A percentile compares a stretch with the other conserved stretches of the same genome.
These are phyloP conservation scores for Glomus cerebriforme DNA, from an alignment of 192 early-diverging fungal species.

Conservation along the genomic window DNA sequence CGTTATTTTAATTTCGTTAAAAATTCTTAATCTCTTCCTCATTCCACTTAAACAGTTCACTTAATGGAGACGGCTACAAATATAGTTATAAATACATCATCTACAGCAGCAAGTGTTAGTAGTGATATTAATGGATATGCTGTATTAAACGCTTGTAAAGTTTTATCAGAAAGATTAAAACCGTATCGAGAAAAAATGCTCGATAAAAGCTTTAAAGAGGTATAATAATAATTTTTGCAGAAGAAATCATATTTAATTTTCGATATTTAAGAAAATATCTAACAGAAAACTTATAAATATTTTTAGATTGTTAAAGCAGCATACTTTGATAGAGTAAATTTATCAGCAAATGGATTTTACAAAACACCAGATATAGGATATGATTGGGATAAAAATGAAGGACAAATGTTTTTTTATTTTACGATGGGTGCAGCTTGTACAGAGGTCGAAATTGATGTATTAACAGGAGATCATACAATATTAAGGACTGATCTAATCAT, in stretches of 20 bases:
- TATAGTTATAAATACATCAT: constrained; percentile 74
- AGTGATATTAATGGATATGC: constrained; percentile 85
- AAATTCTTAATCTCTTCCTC: neutral
- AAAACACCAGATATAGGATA: constrained; percentile 77
- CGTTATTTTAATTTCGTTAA: no score
- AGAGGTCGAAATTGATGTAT: constrained; percentile 83
- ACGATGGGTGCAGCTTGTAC: constrained; percentile 79
- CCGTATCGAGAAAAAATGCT: constrained; percentile 69
- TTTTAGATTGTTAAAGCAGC: constrained; percentile 59
- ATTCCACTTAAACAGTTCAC: neutral
- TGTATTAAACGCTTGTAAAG: constrained; percentile 75
- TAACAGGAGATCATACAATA: constrained; percentile 80
- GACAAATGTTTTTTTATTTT: constrained; percentile 79
- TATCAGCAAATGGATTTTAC: constrained; percentile 86
- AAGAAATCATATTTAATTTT: neutral
- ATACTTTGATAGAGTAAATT: constrained; percentile 77
- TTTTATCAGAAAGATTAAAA: constrained; percentile 67
- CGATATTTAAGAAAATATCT: neutral
- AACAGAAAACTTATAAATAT: constrained; percentile 29
- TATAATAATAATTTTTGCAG: constrained; percentile 19
- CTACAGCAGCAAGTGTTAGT: constrained; percentile 79
- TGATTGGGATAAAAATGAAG: constrained; percentile 71
- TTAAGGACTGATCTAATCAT: constrained; percentile 76
- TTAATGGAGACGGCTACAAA: constrained; percentile 70
- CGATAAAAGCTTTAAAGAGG: constrained; percentile 51